phyloP scores from a whole-genome alignment of 1,139 yeast genomes.

The Blastobotrys elegans region DNA sequence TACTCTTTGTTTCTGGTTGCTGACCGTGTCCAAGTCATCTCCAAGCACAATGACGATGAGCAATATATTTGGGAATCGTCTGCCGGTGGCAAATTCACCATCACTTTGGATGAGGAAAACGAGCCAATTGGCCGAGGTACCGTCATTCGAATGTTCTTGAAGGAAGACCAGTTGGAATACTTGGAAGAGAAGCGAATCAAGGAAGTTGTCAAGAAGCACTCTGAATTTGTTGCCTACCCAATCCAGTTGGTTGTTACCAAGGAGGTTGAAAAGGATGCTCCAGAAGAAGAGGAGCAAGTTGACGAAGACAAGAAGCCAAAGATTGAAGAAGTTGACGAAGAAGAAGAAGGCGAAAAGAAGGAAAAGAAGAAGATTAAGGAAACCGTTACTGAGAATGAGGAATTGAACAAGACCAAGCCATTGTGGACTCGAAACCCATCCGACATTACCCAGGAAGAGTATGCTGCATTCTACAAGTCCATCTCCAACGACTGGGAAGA shows the following conservation, averaged over 20 bases:
- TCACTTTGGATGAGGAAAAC: constrained; percentile 79
- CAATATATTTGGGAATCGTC: constrained; percentile 99
- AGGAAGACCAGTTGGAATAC: constrained; percentile 98
- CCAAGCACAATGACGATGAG: constrained; percentile 98
- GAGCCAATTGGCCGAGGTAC: constrained; percentile 95
- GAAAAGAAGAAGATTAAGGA: constrained; percentile 84
- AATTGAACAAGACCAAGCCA: constrained; percentile 98
- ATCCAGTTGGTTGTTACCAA: constrained; percentile 97
- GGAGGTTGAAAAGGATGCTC: constrained; percentile 96
- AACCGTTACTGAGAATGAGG: constrained; percentile 85
- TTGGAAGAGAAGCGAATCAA: constrained; percentile 99
- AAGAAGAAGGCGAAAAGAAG: constrained; percentile 54
- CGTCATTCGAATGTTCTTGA: constrained; percentile 88
- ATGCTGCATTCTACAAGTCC: constrained; percentile 98
- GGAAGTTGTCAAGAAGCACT: constrained; percentile 99
- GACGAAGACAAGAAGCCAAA: constrained; percentile 65
- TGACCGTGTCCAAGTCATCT: constrained; percentile 96
- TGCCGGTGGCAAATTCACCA: constrained; percentile 99
- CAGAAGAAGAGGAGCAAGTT: constrained; percentile 55
- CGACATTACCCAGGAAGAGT: constrained; percentile 97
- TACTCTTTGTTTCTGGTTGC: constrained; percentile 99
- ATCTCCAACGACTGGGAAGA: constrained; percentile 99
- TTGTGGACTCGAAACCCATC: constrained; percentile 99
- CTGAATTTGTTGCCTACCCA: constrained; percentile 99
- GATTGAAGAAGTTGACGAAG: constrained; percentile 66